Evolutionary conservation across 1,284 basidiomycete species (phyloP), one percentile per base, ranked within the genome.

Genomic region (Microbotryomycetes sp.): DNA sequence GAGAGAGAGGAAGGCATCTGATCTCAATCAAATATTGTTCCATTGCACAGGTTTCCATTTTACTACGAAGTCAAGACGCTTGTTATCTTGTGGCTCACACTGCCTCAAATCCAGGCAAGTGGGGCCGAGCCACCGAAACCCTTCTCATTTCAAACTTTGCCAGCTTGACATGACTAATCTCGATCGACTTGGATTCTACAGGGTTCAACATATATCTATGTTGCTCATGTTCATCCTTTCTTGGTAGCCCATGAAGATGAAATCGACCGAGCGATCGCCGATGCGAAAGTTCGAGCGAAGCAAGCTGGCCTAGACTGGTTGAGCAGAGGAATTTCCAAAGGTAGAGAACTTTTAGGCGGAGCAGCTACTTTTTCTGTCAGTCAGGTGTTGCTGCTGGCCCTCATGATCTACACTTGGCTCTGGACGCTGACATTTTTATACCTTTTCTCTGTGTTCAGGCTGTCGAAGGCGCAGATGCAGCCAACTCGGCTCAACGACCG

Each of bases 41-140:
- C 26, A 63, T 48, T 36, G 16, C 2, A 26, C 74, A 90, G 89
- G 88, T 81, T 94, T 64, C 91, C 91, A 15, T 83, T 93, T 75
- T 94, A 94, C 79, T 87, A 86, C 76, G 80, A 84, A 55, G 65
- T 89, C 73, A 93, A 92, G 80, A 87, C 85, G 4, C 74, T 91
- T 60, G 86, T 91, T 73, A 83, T 94, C 32, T 83, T 93, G 62
- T 94, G 90, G 78, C 84, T 94, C 59, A 86, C 85, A 14, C 83
- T 93, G n/a, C 92, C 92, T 0, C 89, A 92, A 73, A 92, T 89
- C 14, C 74, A 78, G 65, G n/a, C n/a, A n/a, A n/a, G 71, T 71
- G n/a, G 45, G 66, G 14, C 25, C 19, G 16, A 46, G 1, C 15
- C 29, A 47, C 29, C n/a, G 15, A 46, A 46, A 15, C 45, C 15